phyloP scores from a whole-genome alignment of 169 alveolate genomes.

The Plasmodium vivax region DNA sequence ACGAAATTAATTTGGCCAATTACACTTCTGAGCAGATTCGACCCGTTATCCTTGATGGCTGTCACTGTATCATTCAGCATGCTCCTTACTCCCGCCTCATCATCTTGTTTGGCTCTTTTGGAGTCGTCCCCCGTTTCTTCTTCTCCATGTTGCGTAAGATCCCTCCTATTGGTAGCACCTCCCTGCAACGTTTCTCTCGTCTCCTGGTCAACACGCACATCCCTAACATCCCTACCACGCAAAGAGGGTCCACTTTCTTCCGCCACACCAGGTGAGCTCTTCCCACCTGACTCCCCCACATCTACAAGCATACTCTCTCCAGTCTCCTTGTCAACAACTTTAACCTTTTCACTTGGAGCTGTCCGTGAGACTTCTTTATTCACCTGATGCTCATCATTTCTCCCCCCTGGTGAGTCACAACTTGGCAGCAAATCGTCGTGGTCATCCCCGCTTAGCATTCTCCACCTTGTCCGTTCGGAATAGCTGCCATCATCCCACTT shows the following conservation, averaged over 20 bases:
- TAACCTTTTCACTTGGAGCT: not conserved
- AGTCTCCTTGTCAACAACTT: not conserved
- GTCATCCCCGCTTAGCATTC: not conserved
- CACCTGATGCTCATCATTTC: not conserved
- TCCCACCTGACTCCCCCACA: not conserved
- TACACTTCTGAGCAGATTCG: not conserved
- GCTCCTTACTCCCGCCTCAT: not conserved
- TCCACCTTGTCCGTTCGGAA: not conserved
- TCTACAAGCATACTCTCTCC: not conserved
- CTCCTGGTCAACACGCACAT: not conserved
- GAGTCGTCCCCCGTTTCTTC: not conserved
- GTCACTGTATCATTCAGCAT: not conserved
- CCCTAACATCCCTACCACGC: not conserved
- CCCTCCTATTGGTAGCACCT: not conserved
- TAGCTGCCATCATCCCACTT: not conserved
- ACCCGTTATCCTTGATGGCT: not conserved
- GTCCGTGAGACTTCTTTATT: not conserved
- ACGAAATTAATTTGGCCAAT: not conserved
- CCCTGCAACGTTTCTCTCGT: not conserved
- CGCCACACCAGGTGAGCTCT: not conserved
- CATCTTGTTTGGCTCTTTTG: not conserved
- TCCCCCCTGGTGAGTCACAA: not conserved
- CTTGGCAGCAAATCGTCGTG: not conserved
- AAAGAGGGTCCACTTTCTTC: not conserved
- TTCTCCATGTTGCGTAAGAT: not conserved